Evolutionary conservation across 495 filamentous ascomycete genomes (phyloP), one percentile per base, ranked within the genome.

Genomic region (Cladorrhinum samala): DNA sequence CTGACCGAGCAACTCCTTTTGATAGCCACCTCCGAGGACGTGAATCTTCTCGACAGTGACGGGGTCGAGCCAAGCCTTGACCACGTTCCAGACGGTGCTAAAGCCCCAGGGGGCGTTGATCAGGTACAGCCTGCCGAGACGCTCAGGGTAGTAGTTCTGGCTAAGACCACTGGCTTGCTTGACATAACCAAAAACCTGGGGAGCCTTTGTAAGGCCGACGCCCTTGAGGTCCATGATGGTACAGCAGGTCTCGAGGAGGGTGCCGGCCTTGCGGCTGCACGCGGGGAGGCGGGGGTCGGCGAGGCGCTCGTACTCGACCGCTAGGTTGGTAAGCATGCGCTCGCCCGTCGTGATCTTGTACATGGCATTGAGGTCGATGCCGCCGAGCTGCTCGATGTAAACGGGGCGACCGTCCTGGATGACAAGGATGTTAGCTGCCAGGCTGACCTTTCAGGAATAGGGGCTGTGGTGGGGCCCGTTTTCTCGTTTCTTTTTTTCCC

Each of bases 71-170:
- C 94, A 96, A 19, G 79, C 77, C 77, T 94, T 95, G 67, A 98
- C 78, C 47, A 94, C 76, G 65, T 70, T 81, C 77, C 93, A 98
- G 46, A 86, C 88, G 57, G 73, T 73, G 58, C 83, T 83, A 78
- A 95, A 96, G 21, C 89, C 89, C 89, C 91, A 96, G 25, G 91
- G 92, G 16, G 92, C 88, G 75, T 98, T 98, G 82, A 97, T 96
- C 51, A 98, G 72, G 76, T 95, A 97, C 55, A 97, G 75, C 63
- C 87, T 87, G 54, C 79, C 79, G 19, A 96, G 75, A 49, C 89
- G 86, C 76, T 98, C 93, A 17, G 93, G 93, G 76, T 98, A 98
- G 83, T 98, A 96, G 81, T 96, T 95, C 69, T 95, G 77, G 57
- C 85, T 83, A 71, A 96, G 79, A 55, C 72, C 73, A 40, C 85